Conservation (phyloP, 805 yeast genomes). For the Barnettozyma salicaria region DNA sequence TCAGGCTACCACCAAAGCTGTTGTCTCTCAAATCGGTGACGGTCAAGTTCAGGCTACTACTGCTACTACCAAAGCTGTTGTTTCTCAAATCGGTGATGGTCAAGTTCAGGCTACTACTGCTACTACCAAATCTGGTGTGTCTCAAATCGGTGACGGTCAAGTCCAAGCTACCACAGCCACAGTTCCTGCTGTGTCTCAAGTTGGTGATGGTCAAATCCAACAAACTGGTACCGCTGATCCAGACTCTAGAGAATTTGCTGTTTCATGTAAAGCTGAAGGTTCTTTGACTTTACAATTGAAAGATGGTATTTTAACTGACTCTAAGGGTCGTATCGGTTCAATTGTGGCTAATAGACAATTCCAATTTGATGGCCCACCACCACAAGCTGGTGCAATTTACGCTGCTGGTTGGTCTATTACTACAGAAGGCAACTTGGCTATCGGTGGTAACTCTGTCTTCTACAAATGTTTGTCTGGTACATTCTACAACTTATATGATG, state of each 20-base stretch:
- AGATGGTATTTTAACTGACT: constrained; percentile 9
- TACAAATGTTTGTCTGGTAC: constrained; percentile 71
- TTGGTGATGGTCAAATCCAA: constrained; percentile 12
- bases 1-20: constrained; percentile 28
- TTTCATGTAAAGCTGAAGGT: constrained; percentile 6
- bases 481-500: constrained; percentile 74
- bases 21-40: constrained; percentile 23
- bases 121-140: constrained; percentile 20
- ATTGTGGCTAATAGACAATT: constrained; percentile 39
- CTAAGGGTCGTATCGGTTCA: constrained; percentile 14
- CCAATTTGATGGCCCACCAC: constrained; percentile 84
- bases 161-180: constrained; percentile 32
- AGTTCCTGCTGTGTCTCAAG: constrained; percentile 50
- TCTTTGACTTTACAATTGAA: constrained; percentile 5
- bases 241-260: constrained; percentile 1
- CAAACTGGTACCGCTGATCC: constrained; percentile 1
- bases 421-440: constrained; percentile 53
- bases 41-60: constrained; percentile 27
- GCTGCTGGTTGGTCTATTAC: constrained; percentile 61
- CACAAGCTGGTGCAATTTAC: constrained; percentile 70
- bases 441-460: constrained; percentile 55
- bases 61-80: constrained; percentile 18
- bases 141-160: constrained; percentile 24
- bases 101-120: constrained; percentile 11
- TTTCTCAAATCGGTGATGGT: constrained; percentile 17